Percentiles rank a stretch among this genome's conserved stretches.
Conservation (phyloP, 2,329 filamentous ascomycete genomes). For the Aspergillus latus region DNA sequence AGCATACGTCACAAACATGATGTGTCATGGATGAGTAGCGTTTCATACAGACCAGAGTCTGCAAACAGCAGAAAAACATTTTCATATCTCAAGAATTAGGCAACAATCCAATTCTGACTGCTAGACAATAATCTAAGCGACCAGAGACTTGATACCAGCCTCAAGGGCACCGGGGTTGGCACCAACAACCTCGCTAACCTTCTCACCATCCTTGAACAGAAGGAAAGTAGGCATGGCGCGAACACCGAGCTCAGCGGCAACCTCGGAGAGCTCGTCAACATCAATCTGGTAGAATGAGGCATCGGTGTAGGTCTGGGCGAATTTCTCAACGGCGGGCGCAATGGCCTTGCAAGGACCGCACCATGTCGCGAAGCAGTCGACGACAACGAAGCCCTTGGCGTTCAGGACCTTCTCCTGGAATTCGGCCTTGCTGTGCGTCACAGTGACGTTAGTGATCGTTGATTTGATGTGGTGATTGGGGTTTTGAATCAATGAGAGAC, state of each 20-base stretch:
- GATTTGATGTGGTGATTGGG: not conserved
- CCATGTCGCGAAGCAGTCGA: slow-evolving; percentile 89
- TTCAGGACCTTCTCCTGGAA: slow-evolving; percentile 56
- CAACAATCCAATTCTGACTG: too few species aligned
- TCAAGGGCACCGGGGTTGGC: slow-evolving; percentile 73
- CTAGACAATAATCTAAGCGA: slow-evolving; percentile 18
- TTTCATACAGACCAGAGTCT: too few species aligned
- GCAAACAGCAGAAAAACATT: too few species aligned
- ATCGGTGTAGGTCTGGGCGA: slow-evolving; percentile 56
- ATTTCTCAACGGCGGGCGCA: slow-evolving; percentile 70
- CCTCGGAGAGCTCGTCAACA: slow-evolving; percentile 75
- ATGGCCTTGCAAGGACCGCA: slow-evolving; percentile 95
- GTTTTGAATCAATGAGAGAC: slow-evolving; percentile 9
- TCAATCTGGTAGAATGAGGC: slow-evolving; percentile 86
- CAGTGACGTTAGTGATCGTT: not conserved
- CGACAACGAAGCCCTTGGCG: slow-evolving; percentile 61
- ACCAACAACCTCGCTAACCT: slow-evolving; percentile 72
- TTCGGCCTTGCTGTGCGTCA: slow-evolving; percentile 53
- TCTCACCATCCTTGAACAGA: slow-evolving; percentile 76
- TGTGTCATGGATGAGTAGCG: too few species aligned
- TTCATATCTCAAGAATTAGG: too few species aligned
- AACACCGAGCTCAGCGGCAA: slow-evolving; percentile 75
- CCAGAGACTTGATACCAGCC: slow-evolving; percentile 32
- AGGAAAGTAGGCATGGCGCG: slow-evolving; percentile 92
- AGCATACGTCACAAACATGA: too few species aligned